Evolutionary conservation across 306 rosid species (phyloP).

Genomic region (Leucaena leucocephala): DNA sequence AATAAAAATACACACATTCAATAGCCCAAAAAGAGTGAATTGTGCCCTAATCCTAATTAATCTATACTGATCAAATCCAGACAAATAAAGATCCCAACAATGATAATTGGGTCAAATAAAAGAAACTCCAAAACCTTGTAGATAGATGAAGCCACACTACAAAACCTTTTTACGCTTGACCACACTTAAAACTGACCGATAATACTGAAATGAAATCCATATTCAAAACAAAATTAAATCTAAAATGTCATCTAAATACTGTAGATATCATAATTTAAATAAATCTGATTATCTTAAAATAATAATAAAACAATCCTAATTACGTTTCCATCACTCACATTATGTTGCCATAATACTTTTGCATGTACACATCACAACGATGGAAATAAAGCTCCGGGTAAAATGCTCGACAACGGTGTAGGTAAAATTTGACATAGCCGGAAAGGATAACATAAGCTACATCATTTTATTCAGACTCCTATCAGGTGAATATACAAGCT

Average conservation of each 20-base stretch:
- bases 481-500: conserved; percentile 30
- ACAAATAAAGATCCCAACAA: no score
- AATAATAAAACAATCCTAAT: background rate
- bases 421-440: background rate
- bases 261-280: no score
- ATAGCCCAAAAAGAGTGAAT: background rate
- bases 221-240: no score
- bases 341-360: background rate
- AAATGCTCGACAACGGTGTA: background rate
- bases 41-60: background rate
- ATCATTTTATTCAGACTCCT: conserved; percentile 14
- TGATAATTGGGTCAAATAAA: no score
- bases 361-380: conserved; percentile 1
- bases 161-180: background rate
- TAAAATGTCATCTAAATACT: background rate
- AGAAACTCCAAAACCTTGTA: background rate
- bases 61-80: background rate
- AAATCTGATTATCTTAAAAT: background rate
- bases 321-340: background rate
- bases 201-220: background rate
- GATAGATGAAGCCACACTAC: background rate
- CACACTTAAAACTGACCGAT: background rate
- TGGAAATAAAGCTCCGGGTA: conserved; percentile 1
- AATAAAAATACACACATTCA: background rate
- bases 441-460: background rate